Base-by-base conservation (phyloP, 805 yeast genomes). In the Zygosaccharomyces siamensis region DNA sequence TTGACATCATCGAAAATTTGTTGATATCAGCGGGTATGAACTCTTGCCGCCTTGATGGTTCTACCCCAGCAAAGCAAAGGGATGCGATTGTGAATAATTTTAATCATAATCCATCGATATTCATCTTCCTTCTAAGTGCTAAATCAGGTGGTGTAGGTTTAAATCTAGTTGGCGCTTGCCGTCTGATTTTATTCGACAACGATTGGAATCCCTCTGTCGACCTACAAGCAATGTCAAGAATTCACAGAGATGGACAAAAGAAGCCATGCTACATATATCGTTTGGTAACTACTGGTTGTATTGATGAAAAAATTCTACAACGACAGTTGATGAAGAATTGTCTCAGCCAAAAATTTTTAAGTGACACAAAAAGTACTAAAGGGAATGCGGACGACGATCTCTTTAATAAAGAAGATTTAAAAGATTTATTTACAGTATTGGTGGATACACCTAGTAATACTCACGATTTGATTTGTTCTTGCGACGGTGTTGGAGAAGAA, bases 141-240 rank as follows among this genome's bases (percentile, higher is more conserved):
- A 88, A 89, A 64, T 83, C 96, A 3, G 99, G 99, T 3, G 99
- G 99, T 0, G 83, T 86, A 51, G 99, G 99, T 0, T 72, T 93
- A 37, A 93, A 93, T 60, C 71, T 93, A 30, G 77, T 87, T 30
- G 99, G 98, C 0, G 99, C 95, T 0, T 87, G 95, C 0, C 56
- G 98, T 24, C 69, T 93, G 36, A 75, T 93, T 4, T 69, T 93
- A 20, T 85, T 87, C 61, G 99, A 93, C 63, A 88, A 93, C 54
- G 98, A 93, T 61, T 93, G 99, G 99, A 93, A 93, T 55, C 99
- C 99, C 0, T 80, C 97, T 0, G 76, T 84, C 10, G 99, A 93
- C 61, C 65, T 86, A 30, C 99, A 93, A 64, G 96, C 97, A 0
- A 87, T 92, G 95, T 96, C 97, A 1, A 72, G 99, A 53, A 83